Evolutionary conservation across 139 green algal species (phyloP), one percentile per base, ranked within the genome.

Genomic region (Coelastrella sp.): DNA sequence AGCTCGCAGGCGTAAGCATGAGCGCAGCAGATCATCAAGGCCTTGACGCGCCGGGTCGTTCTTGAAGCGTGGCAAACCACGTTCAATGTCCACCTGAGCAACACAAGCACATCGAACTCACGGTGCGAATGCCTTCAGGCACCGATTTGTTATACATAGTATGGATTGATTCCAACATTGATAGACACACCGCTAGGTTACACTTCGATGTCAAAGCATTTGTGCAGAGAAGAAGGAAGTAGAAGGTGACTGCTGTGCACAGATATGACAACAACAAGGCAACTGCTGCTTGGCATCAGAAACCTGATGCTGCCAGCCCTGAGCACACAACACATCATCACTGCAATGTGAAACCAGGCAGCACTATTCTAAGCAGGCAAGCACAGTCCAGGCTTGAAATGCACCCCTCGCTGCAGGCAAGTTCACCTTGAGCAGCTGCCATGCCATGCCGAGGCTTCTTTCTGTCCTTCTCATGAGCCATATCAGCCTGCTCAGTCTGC

Each of bases 391-490:
- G 32, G 76, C 32, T 47, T 47, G 0, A 47, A 23, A 57, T 82
- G 76, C 32, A 59, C 10, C 32, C 20, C 60, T 32, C 13, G 6
- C 76, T 61, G 76, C 0, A 47, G 0, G 0, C 32, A 47, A 47
- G 32, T 47, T 47, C 32, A 75, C 73, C 76, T 96, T 96, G 83
- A 98, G 93, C 17, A 77, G 65, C 22, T 94, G 85, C 98, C 98
- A 99, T 4, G 92, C 88, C n/a, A 73, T 60, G 80, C 76, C 91
- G 73, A 99, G 94, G 17, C 94, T 94, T 16, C 96, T 89, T 88
- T 99, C 97, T 17, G 95, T 95, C 8, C 96, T 95, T 93, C 99
- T 97, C 10, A 99, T 86, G 20, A 90, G 90, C 98, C 97, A 99
- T 90, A 99, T 93, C 81, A 99, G 96, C 84, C 82, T 74, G 68